Percentiles rank a stretch among this genome's conserved stretches.
These are phyloP conservation scores for Fraxinus dipetala DNA, from an alignment of 305 asterid species.

Conservation along the genomic window DNA sequence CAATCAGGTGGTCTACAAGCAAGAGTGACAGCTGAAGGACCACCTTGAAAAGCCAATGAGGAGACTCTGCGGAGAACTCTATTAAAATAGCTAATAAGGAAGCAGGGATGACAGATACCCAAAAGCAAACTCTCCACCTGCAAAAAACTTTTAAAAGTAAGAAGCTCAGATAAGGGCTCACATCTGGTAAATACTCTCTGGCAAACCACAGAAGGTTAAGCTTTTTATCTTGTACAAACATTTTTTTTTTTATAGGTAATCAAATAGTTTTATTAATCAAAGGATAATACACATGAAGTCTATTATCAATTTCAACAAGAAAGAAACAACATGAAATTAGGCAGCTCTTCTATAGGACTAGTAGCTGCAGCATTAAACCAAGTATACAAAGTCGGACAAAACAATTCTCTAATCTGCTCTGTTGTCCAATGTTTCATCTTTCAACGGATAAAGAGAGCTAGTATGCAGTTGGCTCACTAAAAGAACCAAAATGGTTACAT, in stretches of 20 bases:
- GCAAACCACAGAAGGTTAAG: constrained; percentile 20
- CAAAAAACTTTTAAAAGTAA: constrained; percentile 12
- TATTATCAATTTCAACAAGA: background rate
- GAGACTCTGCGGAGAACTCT: constrained; percentile 83
- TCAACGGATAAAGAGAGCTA: constrained; percentile 11
- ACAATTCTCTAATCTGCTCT: background rate
- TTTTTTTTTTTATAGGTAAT: background rate
- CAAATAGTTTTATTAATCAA: background rate
- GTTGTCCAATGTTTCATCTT: background rate
- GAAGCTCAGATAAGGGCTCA: constrained; percentile 10
- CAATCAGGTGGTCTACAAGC: background rate
- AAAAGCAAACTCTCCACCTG: constrained; percentile 97
- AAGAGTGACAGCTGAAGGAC: constrained; percentile 23
- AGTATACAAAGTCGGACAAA: too few relatives aligned
- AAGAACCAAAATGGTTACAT: background rate
- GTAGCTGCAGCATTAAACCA: background rate
- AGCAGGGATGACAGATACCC: constrained; percentile 85
- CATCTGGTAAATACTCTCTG: background rate
- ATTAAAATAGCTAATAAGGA: constrained; percentile 65
- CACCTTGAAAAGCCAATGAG: constrained; percentile 94
- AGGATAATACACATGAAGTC: background rate
- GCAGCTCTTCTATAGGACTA: background rate
- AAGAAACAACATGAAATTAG: background rate
- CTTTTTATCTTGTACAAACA: constrained; percentile 9
- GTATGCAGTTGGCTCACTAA: background rate